Evolutionary conservation across 805 yeast genomes (phyloP).

Genomic region (Komagataella kurtzmanii): DNA sequence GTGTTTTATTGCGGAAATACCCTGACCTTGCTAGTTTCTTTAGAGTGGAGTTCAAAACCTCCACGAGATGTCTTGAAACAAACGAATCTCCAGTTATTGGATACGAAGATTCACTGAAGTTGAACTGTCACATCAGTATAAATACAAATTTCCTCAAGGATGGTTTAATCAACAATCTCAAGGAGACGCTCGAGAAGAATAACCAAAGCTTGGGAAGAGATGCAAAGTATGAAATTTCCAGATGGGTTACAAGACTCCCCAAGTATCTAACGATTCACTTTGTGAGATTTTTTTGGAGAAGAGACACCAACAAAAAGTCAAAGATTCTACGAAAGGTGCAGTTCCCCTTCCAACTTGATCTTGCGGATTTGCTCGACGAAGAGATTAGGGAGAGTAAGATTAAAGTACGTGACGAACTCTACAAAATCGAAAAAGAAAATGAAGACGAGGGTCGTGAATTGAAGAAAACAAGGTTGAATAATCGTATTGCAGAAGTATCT

Average conservation of each 20-base stretch:
- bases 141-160: constrained; percentile 79
- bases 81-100: constrained; percentile 31
- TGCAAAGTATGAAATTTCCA: constrained; percentile 51
- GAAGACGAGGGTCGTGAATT: constrained; percentile 61
- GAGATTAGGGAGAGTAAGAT: constrained; percentile 54
- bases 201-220: constrained; percentile 58
- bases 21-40: constrained; percentile 45
- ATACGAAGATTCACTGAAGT: constrained; percentile 50
- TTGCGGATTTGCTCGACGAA: constrained; percentile 77
- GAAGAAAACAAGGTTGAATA: constrained; percentile 39
- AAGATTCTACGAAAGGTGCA: constrained; percentile 89
- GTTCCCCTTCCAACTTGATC: constrained; percentile 87
- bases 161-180: constrained; percentile 64
- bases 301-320: constrained; percentile 81
- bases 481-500: constrained; percentile 10
- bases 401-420: constrained; percentile 62
- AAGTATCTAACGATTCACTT: constrained; percentile 81
- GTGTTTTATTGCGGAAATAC: constrained; percentile 31
- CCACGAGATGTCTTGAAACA: constrained; percentile 47
- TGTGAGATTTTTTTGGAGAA: constrained; percentile 92
- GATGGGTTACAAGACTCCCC: constrained; percentile 67
- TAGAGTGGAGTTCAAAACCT: constrained; percentile 49
- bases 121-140: constrained; percentile 81
- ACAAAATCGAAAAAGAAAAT: constrained; percentile 62
- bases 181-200: constrained; percentile 66